These are phyloP conservation scores for Neurospora tetrasperma DNA, from an alignment of 495 filamentous ascomycete species.

Conservation along the genomic window DNA sequence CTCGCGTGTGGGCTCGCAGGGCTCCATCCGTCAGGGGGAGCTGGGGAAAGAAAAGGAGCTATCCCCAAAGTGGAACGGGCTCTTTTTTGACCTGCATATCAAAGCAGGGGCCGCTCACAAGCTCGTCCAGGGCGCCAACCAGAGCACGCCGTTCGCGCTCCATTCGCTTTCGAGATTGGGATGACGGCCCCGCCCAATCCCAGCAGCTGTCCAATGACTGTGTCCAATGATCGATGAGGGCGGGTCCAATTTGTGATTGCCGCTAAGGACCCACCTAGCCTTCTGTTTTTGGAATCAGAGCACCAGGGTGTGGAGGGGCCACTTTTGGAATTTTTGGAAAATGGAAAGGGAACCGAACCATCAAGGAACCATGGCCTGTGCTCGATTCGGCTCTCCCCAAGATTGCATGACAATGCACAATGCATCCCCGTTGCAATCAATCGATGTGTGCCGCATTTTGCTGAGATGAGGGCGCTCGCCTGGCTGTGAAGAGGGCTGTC, in stretches of 20 bases:
- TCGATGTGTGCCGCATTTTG: not conserved
- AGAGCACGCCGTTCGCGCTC: not conserved
- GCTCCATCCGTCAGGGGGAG: not conserved
- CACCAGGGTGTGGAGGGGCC: not conserved
- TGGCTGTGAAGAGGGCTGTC: not conserved
- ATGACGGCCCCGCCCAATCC: constrained; percentile 10
- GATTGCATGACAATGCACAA: not conserved
- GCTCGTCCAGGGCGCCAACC: not conserved
- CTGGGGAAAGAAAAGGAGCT: not conserved
- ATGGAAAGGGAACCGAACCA: not conserved
- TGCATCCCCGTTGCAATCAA: not conserved
- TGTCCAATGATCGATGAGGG: not conserved
- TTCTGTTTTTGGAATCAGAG: not conserved
- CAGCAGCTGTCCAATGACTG: constrained; percentile 5
- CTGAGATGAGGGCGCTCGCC: not conserved
- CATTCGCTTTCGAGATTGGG: constrained; percentile 11
- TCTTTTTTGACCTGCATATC: not conserved
- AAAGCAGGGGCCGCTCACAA: not conserved
- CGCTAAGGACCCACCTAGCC: constrained; percentile 3
- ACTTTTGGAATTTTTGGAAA: not conserved
- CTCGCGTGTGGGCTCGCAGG: not conserved
- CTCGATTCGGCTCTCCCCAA: not conserved
- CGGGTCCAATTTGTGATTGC: constrained; percentile 16
- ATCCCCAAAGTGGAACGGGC: not conserved
- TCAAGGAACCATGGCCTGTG: not conserved